Evolutionary conservation across 2,329 filamentous ascomycete genomes (phyloP), one percentile per base, ranked within the genome.

Genomic region (Pseudopithomyces chartarum): DNA sequence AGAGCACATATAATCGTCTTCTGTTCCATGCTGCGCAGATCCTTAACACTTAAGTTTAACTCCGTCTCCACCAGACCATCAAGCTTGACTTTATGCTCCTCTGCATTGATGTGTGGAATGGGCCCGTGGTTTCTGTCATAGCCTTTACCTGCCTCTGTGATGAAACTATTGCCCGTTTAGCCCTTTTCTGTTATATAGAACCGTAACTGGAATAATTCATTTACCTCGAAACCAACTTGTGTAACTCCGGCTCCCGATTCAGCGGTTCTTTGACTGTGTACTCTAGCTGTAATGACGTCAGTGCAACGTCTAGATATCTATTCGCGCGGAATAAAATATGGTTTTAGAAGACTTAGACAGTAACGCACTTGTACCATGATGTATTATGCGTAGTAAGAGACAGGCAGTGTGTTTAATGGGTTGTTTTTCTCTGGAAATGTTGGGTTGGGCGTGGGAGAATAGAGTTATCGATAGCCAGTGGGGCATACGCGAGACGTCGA

Each of bases 81-180:
- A n/a, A 86, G 67, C 8, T 67, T 71, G 48, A 87, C 75, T 32
- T 63, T 67, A 58, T 81, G 79, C 6, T 64, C 73, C 10, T 59
- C 60, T n/a, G 70, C 69, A 42, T 78, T 67, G 47, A 84, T 68
- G 55, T 81, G 75, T 1, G 82, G 83, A 29, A 85, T 82, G 8
- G 80, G 78, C 10, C 72, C 82, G 66, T 86, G 84, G 56, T 86
- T 87, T 29, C 85, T 80, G 66, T 87, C 83, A 64, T 86, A 87
- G 29, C 79, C 79, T 15, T 51, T 29, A 76, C 76, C 43, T 71
- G 74, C 51, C 39, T 60, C 38, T 19, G 81, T 82, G 44, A 87
- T 77, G 68, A 85, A 86, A 47, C 77, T 78, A 11, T 6, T 22
- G 17, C 8, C 12, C 32, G 15, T 6, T 42, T 6, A 46, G 33